Evolutionary conservation across 169 alveolate genomes (phyloP), one percentile per base, ranked within the genome.

Genomic region (Babesia caballi): DNA sequence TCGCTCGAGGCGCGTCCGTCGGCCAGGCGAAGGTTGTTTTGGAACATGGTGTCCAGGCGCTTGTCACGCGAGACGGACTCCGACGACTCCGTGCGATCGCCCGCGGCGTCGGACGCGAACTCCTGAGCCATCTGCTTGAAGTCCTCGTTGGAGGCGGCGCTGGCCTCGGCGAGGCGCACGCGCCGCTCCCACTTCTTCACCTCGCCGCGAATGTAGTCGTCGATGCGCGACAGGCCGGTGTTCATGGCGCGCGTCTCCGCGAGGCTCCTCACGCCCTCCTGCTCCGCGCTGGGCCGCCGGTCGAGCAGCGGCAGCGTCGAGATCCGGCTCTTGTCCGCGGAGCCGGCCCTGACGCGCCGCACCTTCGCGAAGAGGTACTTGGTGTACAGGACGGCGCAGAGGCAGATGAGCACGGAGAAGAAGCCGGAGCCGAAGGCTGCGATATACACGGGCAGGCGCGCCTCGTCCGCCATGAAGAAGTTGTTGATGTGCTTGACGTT

Each of bases 391-490:
- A 60, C 25, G 19, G 72, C 63, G 44, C 82, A 71, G 23, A 71
- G 66, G 65, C 82, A 57, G 9, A 74, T 28, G 30, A 74, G 56
- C 41, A 59, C 66, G n/a, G 75, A 63, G 23, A 74, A 74, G 54
- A 74, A 74, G 5, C 75, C 84, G 5, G 70, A 35, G 9, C 67
- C 49, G 32, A 74, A 74, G 15, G 72, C 73, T 12, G 69, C 74
- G 51, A 74, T 66, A 53, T 74, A 74, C 23, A 74, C 42, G 8
- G 84, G 74, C 28, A 74, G 63, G 19, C 69, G 53, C 21, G 72
- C 27, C 56, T 59, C 68, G 42, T 74, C 84, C 44, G 75, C 73
- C 75, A 58, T 46, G 70, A 59, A 42, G 25, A 74, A 51, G 65
- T 15, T 74, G 63, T 74, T 66, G 56, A 66, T 35, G 28, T 51